Conservation (phyloP, 2,329 filamentous ascomycete species). For the Diatrype stigma region DNA sequence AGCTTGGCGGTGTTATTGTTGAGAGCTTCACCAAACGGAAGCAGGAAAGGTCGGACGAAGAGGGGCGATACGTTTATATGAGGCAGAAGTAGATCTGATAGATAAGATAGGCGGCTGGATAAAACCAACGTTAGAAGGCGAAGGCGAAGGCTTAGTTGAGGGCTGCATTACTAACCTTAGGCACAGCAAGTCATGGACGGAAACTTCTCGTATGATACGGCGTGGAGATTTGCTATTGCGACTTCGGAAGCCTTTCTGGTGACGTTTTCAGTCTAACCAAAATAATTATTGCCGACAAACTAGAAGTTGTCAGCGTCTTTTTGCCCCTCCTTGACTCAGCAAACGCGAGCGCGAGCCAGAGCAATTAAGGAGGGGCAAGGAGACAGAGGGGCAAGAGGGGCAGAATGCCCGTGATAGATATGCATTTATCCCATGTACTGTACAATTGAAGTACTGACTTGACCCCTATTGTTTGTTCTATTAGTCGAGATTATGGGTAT, state of each 20-base stretch:
- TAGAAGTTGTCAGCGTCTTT: not conserved
- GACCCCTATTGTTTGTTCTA: no score
- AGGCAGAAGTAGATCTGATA: not conserved
- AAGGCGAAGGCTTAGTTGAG: not conserved
- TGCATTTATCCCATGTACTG: no score
- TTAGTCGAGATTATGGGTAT: no score
- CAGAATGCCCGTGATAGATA: no score
- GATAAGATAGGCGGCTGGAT: no score
- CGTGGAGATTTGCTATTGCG: not conserved
- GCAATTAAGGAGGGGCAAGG: no score
- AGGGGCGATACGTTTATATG: not conserved
- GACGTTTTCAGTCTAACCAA: no score
- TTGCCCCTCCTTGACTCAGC: no score
- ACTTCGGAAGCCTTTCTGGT: not conserved
- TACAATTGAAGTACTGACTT: no score
- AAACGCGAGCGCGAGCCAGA: no score
- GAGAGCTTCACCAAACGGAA: constrained; percentile 3
- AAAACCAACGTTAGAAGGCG: not conserved
- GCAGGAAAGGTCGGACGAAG: not conserved
- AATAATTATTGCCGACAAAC: no score
- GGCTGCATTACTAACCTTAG: not conserved
- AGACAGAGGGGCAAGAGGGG: no score
- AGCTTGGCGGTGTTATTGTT: constrained; percentile 67
- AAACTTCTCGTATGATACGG: not conserved
- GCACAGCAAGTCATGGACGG: not conserved